Percentiles rank a stretch among this genome's conserved stretches.
These are phyloP conservation scores for Physocladia obscura DNA, from an alignment of 192 early-diverging fungal species.

Conservation along the genomic window DNA sequence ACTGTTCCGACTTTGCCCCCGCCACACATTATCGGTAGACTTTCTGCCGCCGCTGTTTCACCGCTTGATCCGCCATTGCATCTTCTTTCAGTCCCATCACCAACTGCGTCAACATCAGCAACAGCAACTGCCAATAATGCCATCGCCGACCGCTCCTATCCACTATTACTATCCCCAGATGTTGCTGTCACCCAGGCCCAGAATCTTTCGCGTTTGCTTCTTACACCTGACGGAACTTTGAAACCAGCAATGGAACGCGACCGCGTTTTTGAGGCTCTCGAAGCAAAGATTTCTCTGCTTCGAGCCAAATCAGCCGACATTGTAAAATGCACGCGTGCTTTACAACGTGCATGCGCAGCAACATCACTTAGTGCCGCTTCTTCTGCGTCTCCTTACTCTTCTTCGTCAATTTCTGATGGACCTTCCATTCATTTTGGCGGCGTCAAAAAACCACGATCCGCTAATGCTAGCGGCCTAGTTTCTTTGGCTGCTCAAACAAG, in stretches of 20 bases:
- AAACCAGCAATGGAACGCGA: slow-evolving; percentile 8
- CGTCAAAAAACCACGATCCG: background rate
- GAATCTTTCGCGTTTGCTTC: background rate
- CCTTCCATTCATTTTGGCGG: background rate
- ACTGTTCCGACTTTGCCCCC: background rate
- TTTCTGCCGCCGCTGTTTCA: background rate
- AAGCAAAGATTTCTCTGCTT: background rate
- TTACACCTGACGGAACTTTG: background rate
- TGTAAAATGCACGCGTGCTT: background rate
- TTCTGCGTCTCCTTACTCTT: background rate
- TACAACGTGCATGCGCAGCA: background rate
- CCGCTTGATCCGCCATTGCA: background rate
- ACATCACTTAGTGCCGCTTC: background rate
- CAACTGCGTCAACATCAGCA: background rate
- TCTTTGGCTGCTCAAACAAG: background rate
- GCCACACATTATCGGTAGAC: background rate
- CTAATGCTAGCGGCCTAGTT: background rate
- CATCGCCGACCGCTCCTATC: background rate
- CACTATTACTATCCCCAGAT: background rate
- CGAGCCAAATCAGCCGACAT: slow-evolving; percentile 6
- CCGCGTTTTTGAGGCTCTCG: slow-evolving; percentile 3
- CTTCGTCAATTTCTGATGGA: background rate
- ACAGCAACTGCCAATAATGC: background rate
- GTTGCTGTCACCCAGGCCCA: background rate
- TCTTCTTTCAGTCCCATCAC: background rate